Conservation (phyloP, 345 rosid species). For the Gossypium mustelinum region DNA sequence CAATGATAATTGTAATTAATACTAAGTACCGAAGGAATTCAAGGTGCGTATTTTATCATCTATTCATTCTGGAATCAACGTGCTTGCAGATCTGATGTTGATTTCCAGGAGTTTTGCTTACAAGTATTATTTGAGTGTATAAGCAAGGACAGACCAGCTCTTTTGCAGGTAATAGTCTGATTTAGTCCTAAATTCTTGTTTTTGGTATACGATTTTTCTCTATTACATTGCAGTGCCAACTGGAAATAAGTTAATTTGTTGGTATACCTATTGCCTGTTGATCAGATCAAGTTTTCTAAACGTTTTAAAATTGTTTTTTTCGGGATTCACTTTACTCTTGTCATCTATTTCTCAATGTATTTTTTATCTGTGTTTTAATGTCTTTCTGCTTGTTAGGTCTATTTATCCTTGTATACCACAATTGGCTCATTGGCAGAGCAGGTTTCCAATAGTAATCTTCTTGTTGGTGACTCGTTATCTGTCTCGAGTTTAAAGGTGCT, state of each 20-base stretch:
- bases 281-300: background rate
- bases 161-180: slow-evolving; percentile 62
- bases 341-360: background rate
- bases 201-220: background rate
- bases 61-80: background rate
- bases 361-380: background rate
- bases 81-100: slow-evolving; percentile 64
- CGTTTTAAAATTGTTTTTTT: background rate
- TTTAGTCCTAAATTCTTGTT: background rate
- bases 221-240: background rate
- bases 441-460: slow-evolving; percentile 35
- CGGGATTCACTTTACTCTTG: background rate
- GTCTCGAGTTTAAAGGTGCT: slow-evolving; percentile 84
- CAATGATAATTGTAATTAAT: background rate
- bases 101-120: slow-evolving; percentile 92
- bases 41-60: background rate
- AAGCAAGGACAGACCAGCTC: slow-evolving; percentile 96
- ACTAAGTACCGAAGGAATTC: background rate
- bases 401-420: slow-evolving; percentile 71
- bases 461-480: slow-evolving; percentile 50
- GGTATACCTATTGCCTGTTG: background rate
- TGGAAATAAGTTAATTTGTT: background rate
- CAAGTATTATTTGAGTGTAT: slow-evolving; percentile 93
- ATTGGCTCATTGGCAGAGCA: slow-evolving; percentile 71
- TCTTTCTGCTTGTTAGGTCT: slow-evolving; percentile 50